Evolutionary conservation across 495 filamentous ascomycete genomes (phyloP).

Genomic region (Penicillium coffeae): DNA sequence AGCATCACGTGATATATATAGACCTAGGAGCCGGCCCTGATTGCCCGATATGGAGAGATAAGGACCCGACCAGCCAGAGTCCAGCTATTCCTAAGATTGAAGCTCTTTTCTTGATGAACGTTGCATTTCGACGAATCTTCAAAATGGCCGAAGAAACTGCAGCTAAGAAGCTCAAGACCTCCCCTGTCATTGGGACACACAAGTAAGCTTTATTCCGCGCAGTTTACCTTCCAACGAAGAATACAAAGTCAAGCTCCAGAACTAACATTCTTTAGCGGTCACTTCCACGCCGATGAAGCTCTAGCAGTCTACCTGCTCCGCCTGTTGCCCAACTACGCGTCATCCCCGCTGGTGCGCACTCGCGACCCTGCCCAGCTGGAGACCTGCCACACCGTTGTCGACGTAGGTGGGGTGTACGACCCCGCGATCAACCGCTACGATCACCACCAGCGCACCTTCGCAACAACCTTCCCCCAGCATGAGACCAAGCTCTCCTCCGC

Average conservation of each 20-base stretch:
- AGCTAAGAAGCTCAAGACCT: slow-evolving; percentile 67
- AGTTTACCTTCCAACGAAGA: not conserved
- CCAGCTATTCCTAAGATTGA: slow-evolving; percentile 15
- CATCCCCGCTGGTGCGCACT: slow-evolving; percentile 75
- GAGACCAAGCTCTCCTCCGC: slow-evolving; percentile 88
- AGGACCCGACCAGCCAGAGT: slow-evolving; percentile 15
- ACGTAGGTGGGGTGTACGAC: slow-evolving; percentile 91
- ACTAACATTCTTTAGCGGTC: slow-evolving; percentile 53
- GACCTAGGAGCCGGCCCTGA: slow-evolving; percentile 19
- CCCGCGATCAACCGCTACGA: slow-evolving; percentile 74
- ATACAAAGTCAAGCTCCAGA: not conserved
- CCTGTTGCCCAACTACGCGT: slow-evolving; percentile 73
- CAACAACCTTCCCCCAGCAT: slow-evolving; percentile 70
- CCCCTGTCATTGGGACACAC: slow-evolving; percentile 79
- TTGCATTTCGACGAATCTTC: slow-evolving; percentile 30
- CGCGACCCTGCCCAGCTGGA: slow-evolving; percentile 75
- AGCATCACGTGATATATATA: slow-evolving; percentile 1
- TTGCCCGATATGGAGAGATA: slow-evolving; percentile 21
- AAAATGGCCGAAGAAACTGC: slow-evolving; percentile 62
- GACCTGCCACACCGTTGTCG: slow-evolving; percentile 89
- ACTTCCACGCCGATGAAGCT: slow-evolving; percentile 98
- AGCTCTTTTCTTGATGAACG: slow-evolving; percentile 15
- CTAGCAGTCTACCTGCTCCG: slow-evolving; percentile 97
- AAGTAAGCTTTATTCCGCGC: slow-evolving; percentile 46
- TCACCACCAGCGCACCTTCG: slow-evolving; percentile 93